phyloP scores from a whole-genome alignment of 2,329 filamentous ascomycete genomes.

The Hypoxylon sp. region DNA sequence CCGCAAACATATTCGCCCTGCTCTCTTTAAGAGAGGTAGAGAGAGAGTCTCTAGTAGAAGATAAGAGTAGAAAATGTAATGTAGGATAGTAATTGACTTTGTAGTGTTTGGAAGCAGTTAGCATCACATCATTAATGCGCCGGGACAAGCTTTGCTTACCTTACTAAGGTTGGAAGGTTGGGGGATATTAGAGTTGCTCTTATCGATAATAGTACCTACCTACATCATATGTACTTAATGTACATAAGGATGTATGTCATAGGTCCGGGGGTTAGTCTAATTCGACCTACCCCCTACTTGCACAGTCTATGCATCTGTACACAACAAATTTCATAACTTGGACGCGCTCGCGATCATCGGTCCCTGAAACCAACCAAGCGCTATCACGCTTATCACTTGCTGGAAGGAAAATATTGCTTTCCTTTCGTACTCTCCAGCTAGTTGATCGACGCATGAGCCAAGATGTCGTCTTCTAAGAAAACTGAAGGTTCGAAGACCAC shows the following conservation, averaged over 20 bases:
- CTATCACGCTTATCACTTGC: background rate
- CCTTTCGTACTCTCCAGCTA: background rate
- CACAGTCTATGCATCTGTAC: background rate
- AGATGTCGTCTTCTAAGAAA: conserved; percentile 47
- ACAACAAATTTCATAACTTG: background rate
- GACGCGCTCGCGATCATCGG: background rate
- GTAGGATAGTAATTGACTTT: background rate
- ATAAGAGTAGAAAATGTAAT: background rate
- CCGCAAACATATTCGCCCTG: conserved; percentile 22
- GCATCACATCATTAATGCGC: background rate
- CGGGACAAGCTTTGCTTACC: background rate
- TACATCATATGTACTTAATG: no score
- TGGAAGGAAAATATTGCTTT: background rate
- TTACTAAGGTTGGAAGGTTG: no score
- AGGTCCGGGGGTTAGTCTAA: no score
- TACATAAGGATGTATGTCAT: no score
- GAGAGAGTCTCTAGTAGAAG: conserved; percentile 15
- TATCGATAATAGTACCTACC: background rate
- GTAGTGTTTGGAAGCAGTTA: background rate
- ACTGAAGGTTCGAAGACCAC: conserved; percentile 35
- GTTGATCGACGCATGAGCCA: background rate
- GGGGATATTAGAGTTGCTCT: background rate
- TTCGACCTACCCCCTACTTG: background rate
- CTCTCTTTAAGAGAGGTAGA: conserved; percentile 3
- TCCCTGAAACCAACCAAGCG: background rate